Evolutionary conservation across 495 filamentous ascomycete genomes (phyloP).

Genomic region (Hypoxylon perforatum): DNA sequence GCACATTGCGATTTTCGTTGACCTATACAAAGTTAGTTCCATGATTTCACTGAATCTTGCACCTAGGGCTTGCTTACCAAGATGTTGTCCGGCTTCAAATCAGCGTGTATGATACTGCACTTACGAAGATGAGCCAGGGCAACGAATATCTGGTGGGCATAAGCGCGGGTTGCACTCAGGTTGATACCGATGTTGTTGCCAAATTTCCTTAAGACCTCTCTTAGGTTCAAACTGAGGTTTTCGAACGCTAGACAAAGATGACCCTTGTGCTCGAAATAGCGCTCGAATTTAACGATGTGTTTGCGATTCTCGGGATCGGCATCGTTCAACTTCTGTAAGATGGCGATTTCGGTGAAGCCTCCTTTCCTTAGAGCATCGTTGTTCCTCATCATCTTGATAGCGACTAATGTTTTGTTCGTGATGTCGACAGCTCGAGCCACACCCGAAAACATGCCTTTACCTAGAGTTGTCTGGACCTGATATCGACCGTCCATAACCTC

Average conservation of each 20-base stretch:
- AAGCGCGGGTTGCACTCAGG: conserved; percentile 82
- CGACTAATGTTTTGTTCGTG: conserved; percentile 75
- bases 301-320: conserved; percentile 92
- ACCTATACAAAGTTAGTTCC: conserved; percentile 61
- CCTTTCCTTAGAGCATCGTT: conserved; percentile 94
- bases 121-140: conserved; percentile 86
- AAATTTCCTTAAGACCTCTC: conserved; percentile 96
- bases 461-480: conserved; percentile 85
- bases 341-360: conserved; percentile 93
- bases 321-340: conserved; percentile 82
- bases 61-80: conserved; percentile 60
- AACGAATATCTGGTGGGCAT: conserved; percentile 94
- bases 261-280: conserved; percentile 91
- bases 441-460: conserved; percentile 94
- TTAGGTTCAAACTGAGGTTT: conserved; percentile 90
- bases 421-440: conserved; percentile 92
- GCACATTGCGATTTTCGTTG: conserved; percentile 82
- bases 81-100: conserved; percentile 97
- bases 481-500: conserved; percentile 91
- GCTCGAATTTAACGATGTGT: conserved; percentile 87
- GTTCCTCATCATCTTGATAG: conserved; percentile 94
- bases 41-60: not conserved
- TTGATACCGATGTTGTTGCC: conserved; percentile 94
- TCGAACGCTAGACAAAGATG: conserved; percentile 98
- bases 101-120: conserved; percentile 92